These are phyloP conservation scores for Arthrinium puccinioides DNA, from an alignment of 2,329 filamentous ascomycete species.

Conservation along the genomic window DNA sequence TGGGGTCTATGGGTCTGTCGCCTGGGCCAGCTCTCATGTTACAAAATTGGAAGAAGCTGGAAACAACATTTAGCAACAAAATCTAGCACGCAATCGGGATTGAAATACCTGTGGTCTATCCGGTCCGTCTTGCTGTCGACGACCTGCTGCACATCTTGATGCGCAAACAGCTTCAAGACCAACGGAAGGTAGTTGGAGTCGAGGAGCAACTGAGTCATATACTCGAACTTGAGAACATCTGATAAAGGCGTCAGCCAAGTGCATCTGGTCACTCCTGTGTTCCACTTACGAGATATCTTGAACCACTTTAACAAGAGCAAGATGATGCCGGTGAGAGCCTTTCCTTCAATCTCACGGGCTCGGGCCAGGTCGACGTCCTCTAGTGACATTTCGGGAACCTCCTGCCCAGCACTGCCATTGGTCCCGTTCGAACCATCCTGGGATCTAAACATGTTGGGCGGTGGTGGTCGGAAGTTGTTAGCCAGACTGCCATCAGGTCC, in stretches of 20 bases:
- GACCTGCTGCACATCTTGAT: constrained; percentile 87
- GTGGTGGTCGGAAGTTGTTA: constrained; percentile 30
- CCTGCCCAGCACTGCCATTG: constrained; percentile 24
- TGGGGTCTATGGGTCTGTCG: constrained; percentile 20
- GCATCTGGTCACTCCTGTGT: background rate
- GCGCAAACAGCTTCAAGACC: constrained; percentile 85
- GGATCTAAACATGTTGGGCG: constrained; percentile 21
- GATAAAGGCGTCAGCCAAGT: too few relatives aligned
- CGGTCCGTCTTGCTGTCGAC: constrained; percentile 81
- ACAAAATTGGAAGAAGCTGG: constrained; percentile 87
- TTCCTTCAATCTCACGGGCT: constrained; percentile 78
- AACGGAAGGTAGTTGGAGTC: constrained; percentile 94
- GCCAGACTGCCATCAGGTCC: constrained; percentile 22
- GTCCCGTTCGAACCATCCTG: constrained; percentile 21
- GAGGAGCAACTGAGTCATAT: constrained; percentile 83
- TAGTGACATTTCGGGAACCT: constrained; percentile 42
- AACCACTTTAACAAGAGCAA: constrained; percentile 93
- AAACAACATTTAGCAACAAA: constrained; percentile 13
- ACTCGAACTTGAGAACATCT: constrained; percentile 95
- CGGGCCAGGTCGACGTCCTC: constrained; percentile 80
- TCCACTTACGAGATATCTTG: constrained; percentile 75
- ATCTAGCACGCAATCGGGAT: constrained; percentile 14
- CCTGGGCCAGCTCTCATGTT: constrained; percentile 34
- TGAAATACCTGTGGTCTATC: constrained; percentile 63
- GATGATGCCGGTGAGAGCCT: constrained; percentile 85